These are phyloP conservation scores for Tagetes patula DNA, from an alignment of 129 eudicot genomes.

Conservation along the genomic window DNA sequence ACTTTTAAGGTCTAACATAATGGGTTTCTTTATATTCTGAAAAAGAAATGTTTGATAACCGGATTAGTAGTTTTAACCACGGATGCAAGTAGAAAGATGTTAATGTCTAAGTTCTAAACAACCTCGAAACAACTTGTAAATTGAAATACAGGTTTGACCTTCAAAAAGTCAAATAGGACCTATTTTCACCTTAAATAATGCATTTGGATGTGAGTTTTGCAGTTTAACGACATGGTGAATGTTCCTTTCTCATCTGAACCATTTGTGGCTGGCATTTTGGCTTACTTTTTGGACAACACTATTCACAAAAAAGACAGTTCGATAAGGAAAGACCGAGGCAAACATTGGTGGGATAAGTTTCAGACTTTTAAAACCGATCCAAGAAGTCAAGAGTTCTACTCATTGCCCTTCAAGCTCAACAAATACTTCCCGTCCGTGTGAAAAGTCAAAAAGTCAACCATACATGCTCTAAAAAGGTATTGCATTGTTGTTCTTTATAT, in stretches of 20 bases:
- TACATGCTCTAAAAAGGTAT: conserved; percentile 4
- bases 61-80: background rate
- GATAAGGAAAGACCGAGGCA: conserved; percentile 61
- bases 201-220: conserved; percentile 14
- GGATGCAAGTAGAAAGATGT: background rate
- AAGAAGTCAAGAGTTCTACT: conserved; percentile 64
- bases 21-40: background rate
- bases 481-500: conserved; percentile 8
- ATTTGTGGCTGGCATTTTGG: conserved; percentile 55
- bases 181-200: conserved; percentile 9
- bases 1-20: conserved; percentile 9
- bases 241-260: conserved; percentile 64
- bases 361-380: conserved; percentile 44
- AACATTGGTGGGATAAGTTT: conserved; percentile 68
- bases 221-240: conserved; percentile 66
- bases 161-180: conserved; percentile 1
- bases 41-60: background rate
- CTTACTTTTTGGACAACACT: conserved; percentile 55
- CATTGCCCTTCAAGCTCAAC: conserved; percentile 63
- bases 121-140: background rate
- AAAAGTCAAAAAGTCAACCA: background rate
- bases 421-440: conserved; percentile 66
- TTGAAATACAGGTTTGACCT: background rate
- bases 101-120: background rate
- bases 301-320: conserved; percentile 49